Percentiles rank a stretch among this genome's conserved stretches.
These are phyloP conservation scores for Austroboletus eburneus DNA, from an alignment of 768 basidiomycete genomes.

Conservation along the genomic window DNA sequence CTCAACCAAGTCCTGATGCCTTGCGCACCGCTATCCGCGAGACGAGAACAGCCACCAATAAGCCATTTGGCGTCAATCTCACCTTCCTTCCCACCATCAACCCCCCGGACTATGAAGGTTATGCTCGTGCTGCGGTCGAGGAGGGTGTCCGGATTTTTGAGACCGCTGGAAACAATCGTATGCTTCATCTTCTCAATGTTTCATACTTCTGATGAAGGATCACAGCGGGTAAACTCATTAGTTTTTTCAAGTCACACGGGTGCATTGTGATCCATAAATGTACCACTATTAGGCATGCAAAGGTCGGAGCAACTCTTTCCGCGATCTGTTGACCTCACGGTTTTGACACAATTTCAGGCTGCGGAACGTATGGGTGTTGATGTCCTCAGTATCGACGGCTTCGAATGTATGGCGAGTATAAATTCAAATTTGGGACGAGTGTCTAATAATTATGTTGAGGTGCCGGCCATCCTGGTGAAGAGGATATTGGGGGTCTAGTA, in stretches of 20 bases:
- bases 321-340: neutral
- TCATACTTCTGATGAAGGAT: neutral
- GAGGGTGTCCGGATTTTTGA: conserved; percentile 89
- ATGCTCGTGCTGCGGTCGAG: conserved; percentile 75
- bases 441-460: conserved; percentile 41
- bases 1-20: conserved; percentile 81
- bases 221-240: conserved; percentile 71
- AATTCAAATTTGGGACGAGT: neutral
- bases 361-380: conserved; percentile 82
- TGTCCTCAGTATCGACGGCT: conserved; percentile 83
- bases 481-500: conserved; percentile 86
- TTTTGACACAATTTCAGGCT: conserved; percentile 30
- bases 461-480: conserved; percentile 92
- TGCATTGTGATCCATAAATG: conserved; percentile 90
- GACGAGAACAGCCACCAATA: conserved; percentile 61
- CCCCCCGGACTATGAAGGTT: conserved; percentile 87
- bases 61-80: conserved; percentile 83
- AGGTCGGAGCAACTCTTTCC: conserved; percentile 39
- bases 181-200: conserved; percentile 20
- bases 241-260: conserved; percentile 72
- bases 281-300: conserved; percentile 81
- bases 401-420: conserved; percentile 61
- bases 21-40: conserved; percentile 77
- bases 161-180: conserved; percentile 90
- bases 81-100: conserved; percentile 86